Evolutionary conservation across 2,329 filamentous ascomycete species (phyloP).

Genomic region (Aurifilum marmelostoma): DNA sequence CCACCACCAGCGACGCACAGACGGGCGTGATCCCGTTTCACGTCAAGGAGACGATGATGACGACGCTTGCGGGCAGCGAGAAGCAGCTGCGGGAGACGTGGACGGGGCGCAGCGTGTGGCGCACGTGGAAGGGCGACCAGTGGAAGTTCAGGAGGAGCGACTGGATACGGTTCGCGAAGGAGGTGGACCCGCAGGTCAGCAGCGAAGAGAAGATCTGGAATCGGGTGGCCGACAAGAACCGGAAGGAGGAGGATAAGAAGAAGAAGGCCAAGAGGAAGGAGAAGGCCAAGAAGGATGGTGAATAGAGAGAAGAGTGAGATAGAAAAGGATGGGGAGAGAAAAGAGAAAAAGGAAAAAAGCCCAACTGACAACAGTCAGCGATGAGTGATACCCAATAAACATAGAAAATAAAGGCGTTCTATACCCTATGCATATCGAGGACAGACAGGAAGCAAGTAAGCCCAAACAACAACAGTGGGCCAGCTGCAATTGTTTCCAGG

Average conservation of each 20-base stretch:
- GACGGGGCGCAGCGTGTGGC: conserved; percentile 60
- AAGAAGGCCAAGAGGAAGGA: conserved; percentile 10
- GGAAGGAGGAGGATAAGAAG: conserved; percentile 16
- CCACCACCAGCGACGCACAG: conserved; percentile 40
- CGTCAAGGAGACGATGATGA: conserved; percentile 60
- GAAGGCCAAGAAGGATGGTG: conserved; percentile 8
- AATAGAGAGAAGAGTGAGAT: not conserved
- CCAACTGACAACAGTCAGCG: not conserved
- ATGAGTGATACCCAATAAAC: conserved; percentile 18
- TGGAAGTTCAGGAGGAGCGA: conserved; percentile 57
- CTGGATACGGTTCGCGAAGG: conserved; percentile 62
- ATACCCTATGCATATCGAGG: not conserved
- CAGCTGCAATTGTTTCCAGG: too few species aligned
- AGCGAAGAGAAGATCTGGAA: conserved; percentile 27
- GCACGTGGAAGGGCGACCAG: conserved; percentile 60
- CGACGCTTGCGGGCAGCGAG: conserved; percentile 52
- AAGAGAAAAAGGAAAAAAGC: conserved; percentile 16
- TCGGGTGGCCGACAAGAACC: conserved; percentile 24
- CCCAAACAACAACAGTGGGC: too few species aligned
- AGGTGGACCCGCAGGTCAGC: conserved; percentile 43
- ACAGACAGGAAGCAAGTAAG: not conserved
- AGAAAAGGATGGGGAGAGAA: not conserved
- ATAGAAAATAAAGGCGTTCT: not conserved
- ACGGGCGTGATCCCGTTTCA: conserved; percentile 56
- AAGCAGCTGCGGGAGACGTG: conserved; percentile 54